Conservation (phyloP, 2,329 filamentous ascomycete genomes). For the Thielaviopsis euricoi region DNA sequence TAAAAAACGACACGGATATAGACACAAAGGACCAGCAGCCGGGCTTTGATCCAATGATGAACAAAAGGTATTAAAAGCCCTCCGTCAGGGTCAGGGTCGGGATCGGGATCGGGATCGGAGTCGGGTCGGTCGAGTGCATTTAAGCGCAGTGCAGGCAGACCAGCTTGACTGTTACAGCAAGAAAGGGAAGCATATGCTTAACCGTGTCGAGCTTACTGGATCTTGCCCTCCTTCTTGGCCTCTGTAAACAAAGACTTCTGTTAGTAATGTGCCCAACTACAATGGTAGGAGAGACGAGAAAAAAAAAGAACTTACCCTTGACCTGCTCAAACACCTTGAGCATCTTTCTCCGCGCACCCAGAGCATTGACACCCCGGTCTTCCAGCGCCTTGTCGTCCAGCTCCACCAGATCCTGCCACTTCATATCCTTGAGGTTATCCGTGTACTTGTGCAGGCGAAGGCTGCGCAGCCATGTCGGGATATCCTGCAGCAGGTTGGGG, state of each 20-base stretch:
- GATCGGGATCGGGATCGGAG: not conserved
- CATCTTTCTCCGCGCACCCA: conserved; percentile 93
- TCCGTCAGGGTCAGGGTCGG: not conserved
- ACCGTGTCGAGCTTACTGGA: conserved; percentile 1
- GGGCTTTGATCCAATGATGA: not conserved
- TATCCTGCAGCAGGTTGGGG: conserved; percentile 75
- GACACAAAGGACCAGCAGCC: conserved; percentile 4
- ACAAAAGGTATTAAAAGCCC: too few species aligned
- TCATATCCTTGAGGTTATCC: conserved; percentile 91
- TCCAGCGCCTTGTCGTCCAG: conserved; percentile 88
- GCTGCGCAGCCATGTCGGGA: conserved; percentile 88
- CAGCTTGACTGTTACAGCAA: too few species aligned
- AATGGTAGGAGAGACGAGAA: too few species aligned
- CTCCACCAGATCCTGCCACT: conserved; percentile 85
- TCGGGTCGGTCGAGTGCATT: not conserved
- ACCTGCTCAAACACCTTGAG: conserved; percentile 98
- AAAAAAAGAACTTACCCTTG: conserved; percentile 36
- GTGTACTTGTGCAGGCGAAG: conserved; percentile 96
- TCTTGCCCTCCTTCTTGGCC: conserved; percentile 12
- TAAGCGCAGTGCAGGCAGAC: too few species aligned
- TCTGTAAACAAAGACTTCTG: conserved; percentile 1
- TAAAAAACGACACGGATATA: not conserved
- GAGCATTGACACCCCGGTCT: conserved; percentile 81
- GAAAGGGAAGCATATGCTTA: not conserved
- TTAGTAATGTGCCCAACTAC: not conserved